Evolutionary conservation across 2,329 filamentous ascomycete genomes (phyloP), one percentile per base, ranked within the genome.

Genomic region (Scedosporium apiospermum): DNA sequence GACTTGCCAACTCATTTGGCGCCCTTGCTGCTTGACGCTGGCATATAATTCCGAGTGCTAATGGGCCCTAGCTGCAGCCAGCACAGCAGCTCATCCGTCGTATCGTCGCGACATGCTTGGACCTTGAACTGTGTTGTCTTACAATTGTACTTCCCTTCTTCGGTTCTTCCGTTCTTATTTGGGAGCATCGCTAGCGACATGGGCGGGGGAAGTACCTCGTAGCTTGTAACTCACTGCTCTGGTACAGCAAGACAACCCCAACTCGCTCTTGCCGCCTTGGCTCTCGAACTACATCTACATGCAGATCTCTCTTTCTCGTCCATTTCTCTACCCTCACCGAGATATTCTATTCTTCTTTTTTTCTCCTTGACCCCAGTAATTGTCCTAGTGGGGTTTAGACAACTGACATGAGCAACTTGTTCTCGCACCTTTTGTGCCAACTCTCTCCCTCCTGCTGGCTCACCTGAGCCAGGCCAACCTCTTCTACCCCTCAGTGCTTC

Each of bases 1-100:
- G 57, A 58, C 57, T 38, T 58, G 58, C 58, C 58, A 60, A 51
- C 58, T 60, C 58, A 60, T 51, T 23, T 27, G 44, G 3, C 23
- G 12, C 18, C 51, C 23, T 26, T 27, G 42, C 42, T 49, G 41
- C 58, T 51, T 16, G 34, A 9, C n/a, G 58, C 42, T 51, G 41
- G n/a, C 41, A 60, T 23, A 55, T 55, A 27, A 27, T 27, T 55
- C 23, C 18, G 23, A 23, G 6, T 23, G 51, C 51, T 55, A 14
- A 23, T n/a, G 21, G 44, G 44, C 44, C 51, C 51, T 55, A 14
- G 51, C 23, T 55, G 51, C 51, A 55, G 51, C 51, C 51, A 27
- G 51, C 21, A 49, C 44, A 21, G n/a, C 44, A 49, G 44, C 44
- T 49, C n/a, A 23, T 12, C 9, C 3, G 12, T 55, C 51, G 51